A percentile compares a stretch with the other conserved stretches of the same genome.
These are phyloP conservation scores for Yamadazyma siamensis DNA, from an alignment of 1,139 yeast genomes.

Conservation along the genomic window DNA sequence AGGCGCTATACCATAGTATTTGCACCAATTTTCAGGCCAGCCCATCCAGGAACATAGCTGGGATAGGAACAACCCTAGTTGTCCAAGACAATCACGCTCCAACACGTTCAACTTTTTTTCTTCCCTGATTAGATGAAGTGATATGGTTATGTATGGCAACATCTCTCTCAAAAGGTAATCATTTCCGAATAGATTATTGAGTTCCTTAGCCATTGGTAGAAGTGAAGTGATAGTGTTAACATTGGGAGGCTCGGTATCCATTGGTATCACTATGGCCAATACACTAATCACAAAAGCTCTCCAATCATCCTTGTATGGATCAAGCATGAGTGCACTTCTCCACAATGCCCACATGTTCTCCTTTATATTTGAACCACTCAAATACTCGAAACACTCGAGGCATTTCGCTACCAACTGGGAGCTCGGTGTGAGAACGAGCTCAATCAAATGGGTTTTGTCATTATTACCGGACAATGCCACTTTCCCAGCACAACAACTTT, in stretches of 20 bases:
- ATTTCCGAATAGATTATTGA: slow-evolving; percentile 25
- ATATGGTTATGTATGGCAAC: slow-evolving; percentile 61
- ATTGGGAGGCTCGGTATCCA: slow-evolving; percentile 17
- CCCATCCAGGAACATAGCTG: slow-evolving; percentile 67
- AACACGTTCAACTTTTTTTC: slow-evolving; percentile 63
- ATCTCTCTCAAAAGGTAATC: slow-evolving; percentile 44
- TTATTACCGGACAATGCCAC: slow-evolving; percentile 22
- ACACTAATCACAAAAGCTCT: slow-evolving; percentile 54
- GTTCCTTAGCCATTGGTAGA: slow-evolving; percentile 34
- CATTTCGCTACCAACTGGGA: slow-evolving; percentile 40
- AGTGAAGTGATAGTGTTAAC: slow-evolving; percentile 37
- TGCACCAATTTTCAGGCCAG: slow-evolving; percentile 70
- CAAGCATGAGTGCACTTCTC: slow-evolving; percentile 53
- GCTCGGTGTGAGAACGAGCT: slow-evolving; percentile 46
- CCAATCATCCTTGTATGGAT: slow-evolving; percentile 54
- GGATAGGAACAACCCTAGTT: slow-evolving; percentile 53
- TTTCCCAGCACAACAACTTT: slow-evolving; percentile 26
- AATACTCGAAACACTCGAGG: slow-evolving; percentile 47
- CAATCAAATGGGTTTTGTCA: slow-evolving; percentile 27
- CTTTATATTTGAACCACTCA: slow-evolving; percentile 57
- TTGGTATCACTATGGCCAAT: slow-evolving; percentile 46
- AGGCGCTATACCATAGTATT: slow-evolving; percentile 45
- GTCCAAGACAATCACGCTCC: slow-evolving; percentile 28
- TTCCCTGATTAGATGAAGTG: slow-evolving; percentile 75
- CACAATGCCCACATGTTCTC: slow-evolving; percentile 62